Evolutionary conservation across 1,284 basidiomycete species (phyloP).

Genomic region (Puccinia hordei): DNA sequence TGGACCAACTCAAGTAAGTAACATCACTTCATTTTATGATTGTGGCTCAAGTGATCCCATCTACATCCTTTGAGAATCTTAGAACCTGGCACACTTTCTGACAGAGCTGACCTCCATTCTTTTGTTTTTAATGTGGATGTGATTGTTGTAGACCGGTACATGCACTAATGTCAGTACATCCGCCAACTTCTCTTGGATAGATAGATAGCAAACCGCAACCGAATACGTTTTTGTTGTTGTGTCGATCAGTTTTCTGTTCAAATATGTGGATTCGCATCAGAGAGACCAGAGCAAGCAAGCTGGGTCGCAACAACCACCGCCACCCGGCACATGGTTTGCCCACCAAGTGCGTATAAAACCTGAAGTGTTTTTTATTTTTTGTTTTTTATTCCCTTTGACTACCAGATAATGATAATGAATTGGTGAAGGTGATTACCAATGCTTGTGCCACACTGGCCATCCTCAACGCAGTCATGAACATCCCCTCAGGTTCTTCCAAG

Average conservation of each 20-base stretch:
- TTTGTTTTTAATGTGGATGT: background rate
- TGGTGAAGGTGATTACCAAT: conserved; percentile 75
- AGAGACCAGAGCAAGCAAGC: conserved; percentile 11
- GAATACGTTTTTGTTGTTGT: background rate
- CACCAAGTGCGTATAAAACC: conserved; percentile 4
- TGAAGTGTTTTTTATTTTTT: background rate
- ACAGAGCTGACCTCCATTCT: background rate
- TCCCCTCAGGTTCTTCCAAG: background rate
- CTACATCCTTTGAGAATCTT: too few relatives aligned
- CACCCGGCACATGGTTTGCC: conserved; percentile 36
- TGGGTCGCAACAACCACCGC: conserved; percentile 17
- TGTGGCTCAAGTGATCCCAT: too few relatives aligned
- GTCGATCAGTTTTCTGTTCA: conserved; percentile 29
- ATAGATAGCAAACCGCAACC: background rate
- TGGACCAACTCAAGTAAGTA: conserved; percentile 28
- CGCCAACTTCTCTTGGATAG: background rate
- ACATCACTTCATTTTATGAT: background rate
- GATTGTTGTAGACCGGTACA: conserved; percentile 32
- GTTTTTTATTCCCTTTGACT: background rate
- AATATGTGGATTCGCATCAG: conserved; percentile 35
- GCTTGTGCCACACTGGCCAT: conserved; percentile 74
- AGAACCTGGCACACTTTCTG: background rate
- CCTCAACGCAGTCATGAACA: conserved; percentile 84
- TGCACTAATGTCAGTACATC: conserved; percentile 30
- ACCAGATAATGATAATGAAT: conserved; percentile 25